These are phyloP conservation scores for Chytridium lagenaria DNA, from an alignment of 371 early-diverging fungal species.

Conservation along the genomic window DNA sequence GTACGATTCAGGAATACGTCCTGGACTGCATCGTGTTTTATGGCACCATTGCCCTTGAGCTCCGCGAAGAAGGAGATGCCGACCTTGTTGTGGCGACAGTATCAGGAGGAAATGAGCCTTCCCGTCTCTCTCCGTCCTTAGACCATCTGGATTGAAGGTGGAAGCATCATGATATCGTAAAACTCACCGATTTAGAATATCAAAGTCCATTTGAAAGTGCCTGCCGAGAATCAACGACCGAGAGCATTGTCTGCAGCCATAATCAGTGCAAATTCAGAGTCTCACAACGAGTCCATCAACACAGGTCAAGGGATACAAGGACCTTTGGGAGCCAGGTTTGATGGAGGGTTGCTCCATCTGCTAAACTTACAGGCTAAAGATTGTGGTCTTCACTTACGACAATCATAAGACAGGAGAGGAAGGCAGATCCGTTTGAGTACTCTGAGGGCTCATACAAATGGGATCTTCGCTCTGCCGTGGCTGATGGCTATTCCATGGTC, in stretches of 20 bases:
- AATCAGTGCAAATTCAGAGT: not conserved
- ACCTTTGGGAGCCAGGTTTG: not conserved
- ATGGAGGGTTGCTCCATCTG: not conserved
- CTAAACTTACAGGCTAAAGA: not conserved
- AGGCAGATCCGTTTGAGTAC: not conserved
- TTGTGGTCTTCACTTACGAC: not conserved
- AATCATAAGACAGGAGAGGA: not conserved
- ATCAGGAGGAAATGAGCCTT: not conserved
- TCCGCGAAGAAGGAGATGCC: not conserved
- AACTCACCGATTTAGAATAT: no score
- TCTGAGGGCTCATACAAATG: not conserved
- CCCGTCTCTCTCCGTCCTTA: not conserved
- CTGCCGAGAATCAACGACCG: constrained; percentile 1
- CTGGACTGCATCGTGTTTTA: not conserved
- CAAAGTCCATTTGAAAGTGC: no score
- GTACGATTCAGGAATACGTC: not conserved
- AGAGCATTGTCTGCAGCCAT: not conserved
- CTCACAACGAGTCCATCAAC: not conserved
- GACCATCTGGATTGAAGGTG: not conserved
- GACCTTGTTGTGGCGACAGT: not conserved
- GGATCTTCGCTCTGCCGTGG: not conserved
- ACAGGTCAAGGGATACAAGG: not conserved
- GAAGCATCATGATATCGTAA: no score
- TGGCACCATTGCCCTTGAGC: not conserved
- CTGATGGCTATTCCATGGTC: not conserved